phyloP scores from a whole-genome alignment of 257 asterid genomes.

The Mentha longifolia region DNA sequence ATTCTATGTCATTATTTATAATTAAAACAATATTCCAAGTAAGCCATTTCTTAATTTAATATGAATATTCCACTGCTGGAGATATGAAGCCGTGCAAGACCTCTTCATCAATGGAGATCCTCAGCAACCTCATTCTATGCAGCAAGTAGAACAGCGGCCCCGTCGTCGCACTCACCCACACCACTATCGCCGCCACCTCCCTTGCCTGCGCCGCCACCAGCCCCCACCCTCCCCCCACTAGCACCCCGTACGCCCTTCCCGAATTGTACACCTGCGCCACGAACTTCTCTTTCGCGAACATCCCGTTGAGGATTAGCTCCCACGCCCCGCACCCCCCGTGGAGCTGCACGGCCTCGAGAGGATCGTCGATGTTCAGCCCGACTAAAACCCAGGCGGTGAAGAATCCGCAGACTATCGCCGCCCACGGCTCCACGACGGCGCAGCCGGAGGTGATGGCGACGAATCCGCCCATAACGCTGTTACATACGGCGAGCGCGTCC shows the following conservation, averaged over 20 bases:
- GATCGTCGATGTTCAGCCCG: conserved; percentile 62
- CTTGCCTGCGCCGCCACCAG: too few species aligned
- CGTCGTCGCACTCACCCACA: conserved; percentile 71
- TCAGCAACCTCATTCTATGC: conserved; percentile 49
- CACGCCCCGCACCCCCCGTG: conserved; percentile 80
- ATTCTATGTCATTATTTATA: too few species aligned
- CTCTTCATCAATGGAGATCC: conserved; percentile 62
- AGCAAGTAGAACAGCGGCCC: conserved; percentile 65
- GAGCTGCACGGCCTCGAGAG: conserved; percentile 66
- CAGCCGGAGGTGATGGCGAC: conserved; percentile 71
- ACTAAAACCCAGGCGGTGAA: conserved; percentile 61
- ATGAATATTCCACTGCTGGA: conserved; percentile 51
- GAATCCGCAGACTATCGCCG: conserved; percentile 60
- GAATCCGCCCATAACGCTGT: conserved; percentile 69
- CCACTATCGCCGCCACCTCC: too few species aligned
- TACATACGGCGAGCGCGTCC: conserved; percentile 64
- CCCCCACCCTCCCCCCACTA: conserved; percentile 68
- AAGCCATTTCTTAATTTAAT: too few species aligned
- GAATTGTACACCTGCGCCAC: conserved; percentile 49
- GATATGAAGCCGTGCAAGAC: conserved; percentile 64
- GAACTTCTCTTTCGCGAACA: conserved; percentile 56
- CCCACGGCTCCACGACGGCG: conserved; percentile 73
- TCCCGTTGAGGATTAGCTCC: conserved; percentile 63
- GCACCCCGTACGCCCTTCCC: conserved; percentile 50
- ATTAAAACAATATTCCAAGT: too few species aligned